Base-by-base conservation (phyloP, 2,329 filamentous ascomycete genomes). In the Hortaea werneckii region DNA sequence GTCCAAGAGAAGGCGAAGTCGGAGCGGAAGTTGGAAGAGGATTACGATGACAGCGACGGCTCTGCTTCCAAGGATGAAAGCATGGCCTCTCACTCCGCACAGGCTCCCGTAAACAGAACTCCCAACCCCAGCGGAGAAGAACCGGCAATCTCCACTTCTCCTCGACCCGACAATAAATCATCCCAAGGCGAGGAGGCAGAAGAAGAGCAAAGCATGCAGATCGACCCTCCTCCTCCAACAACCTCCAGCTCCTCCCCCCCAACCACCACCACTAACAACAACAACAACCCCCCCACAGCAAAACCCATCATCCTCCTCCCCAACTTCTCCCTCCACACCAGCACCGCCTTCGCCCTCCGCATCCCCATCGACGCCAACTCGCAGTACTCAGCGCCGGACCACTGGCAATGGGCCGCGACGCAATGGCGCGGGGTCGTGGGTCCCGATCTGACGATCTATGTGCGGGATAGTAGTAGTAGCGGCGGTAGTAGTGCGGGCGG, bases 401-500 rank as follows among this genome's bases (percentile, higher is more conserved):
- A 96, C 67, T 96, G 90, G 88, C 85, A 94, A 65, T 96, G 90
- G 90, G 87, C 92, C 73, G 90, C 90, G 32, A 90, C 85, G 38
- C 76, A 95, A 20, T 96, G 90, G 90, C 81, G 89, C 7, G 87
- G 87, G 7, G 84, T 86, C 44, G 75, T 89, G 1, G 87, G 85
- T 0, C 80, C 90, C 0, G 90, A 96, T 64, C 68, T 90, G 40
- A 84, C 84, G 1, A 72, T 92, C 28, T 87, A 84, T 58, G 75
- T 85, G 12, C 74, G 71, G 37, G 63, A 67, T 40, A 61, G 58
- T 20, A 55, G 44, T 12, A 47, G 40, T 1, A 49, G 45, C 6
- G 52, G 58, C 20, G 50, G 42, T 7, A 56, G 55, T 37, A 54
- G 61, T 53, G 40, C 53, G 13, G 60, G 9, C 9, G 62, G 60